A percentile compares a stretch with the other conserved stretches of the same genome.
phyloP scores from a whole-genome alignment of 306 rosid species.

The Datisca glomerata region DNA sequence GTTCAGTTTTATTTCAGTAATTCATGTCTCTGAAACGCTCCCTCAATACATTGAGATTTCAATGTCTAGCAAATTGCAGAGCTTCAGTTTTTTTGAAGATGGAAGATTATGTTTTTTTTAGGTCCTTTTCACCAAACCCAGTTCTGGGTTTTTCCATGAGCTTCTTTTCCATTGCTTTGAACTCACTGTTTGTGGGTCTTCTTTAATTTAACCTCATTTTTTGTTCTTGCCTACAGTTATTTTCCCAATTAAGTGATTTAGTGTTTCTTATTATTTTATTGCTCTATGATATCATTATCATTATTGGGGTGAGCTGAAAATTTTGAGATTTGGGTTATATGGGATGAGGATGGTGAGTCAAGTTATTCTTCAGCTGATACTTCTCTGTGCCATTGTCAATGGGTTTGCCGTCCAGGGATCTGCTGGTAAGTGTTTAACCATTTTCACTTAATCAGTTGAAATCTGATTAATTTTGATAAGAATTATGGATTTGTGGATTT shows the following conservation, averaged over 20 bases:
- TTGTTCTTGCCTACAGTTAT: conserved; percentile 60
- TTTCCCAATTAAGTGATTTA: conserved; percentile 19
- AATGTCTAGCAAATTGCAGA: conserved; percentile 21
- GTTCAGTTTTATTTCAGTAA: too few species aligned
- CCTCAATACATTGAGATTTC: conserved; percentile 33
- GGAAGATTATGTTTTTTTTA: conserved; percentile 14
- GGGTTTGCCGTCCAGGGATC: conserved; percentile 48
- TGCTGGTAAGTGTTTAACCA: conserved; percentile 33
- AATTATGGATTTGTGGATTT: conserved; percentile 5
- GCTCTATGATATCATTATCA: conserved; percentile 5
- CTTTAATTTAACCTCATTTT: conserved; percentile 27
- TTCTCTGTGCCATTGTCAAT: conserved; percentile 37
- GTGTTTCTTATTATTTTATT: conserved; percentile 15
- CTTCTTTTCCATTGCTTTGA: conserved; percentile 37
- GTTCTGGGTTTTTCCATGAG: conserved; percentile 29
- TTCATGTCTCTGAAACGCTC: too few species aligned
- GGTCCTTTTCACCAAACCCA: conserved; percentile 42
- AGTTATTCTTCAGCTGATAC: conserved; percentile 35
- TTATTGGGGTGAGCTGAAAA: conserved; percentile 18
- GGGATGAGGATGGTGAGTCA: conserved; percentile 48
- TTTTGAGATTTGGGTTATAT: conserved; percentile 24
- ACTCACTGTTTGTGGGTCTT: conserved; percentile 32
- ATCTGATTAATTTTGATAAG: not conserved
- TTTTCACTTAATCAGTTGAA: conserved; percentile 7
- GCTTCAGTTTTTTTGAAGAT: conserved; percentile 18